Evolutionary conservation across 176 grass and related monocot species (phyloP).

Genomic region (Eragrostis curvula): DNA sequence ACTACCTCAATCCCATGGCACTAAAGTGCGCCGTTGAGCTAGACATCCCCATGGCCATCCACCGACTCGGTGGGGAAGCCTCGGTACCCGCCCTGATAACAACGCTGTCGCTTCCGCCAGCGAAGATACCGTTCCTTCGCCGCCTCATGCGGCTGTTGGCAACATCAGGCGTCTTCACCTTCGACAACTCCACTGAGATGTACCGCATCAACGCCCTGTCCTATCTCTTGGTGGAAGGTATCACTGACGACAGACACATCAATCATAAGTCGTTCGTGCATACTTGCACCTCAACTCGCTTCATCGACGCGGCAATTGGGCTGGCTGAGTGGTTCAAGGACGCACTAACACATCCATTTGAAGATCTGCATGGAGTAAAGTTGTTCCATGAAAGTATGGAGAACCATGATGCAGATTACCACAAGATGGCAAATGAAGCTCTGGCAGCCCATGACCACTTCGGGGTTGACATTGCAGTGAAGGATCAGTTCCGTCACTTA

Average conservation of each 20-base stretch:
- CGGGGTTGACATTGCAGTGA: background rate
- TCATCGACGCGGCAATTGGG: background rate
- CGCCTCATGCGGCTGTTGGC: slow-evolving; percentile 48
- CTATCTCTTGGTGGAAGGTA: too few species aligned
- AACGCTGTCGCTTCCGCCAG: slow-evolving; percentile 1
- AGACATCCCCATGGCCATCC: slow-evolving; percentile 40
- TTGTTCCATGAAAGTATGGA: slow-evolving; percentile 27
- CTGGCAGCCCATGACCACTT: too few species aligned
- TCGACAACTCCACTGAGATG: too few species aligned
- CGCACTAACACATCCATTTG: too few species aligned
- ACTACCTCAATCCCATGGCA: too few species aligned
- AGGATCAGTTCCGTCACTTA: background rate
- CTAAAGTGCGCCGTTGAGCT: too few species aligned
- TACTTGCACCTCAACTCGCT: background rate
- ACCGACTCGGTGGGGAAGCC: slow-evolving; percentile 21
- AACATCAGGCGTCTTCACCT: too few species aligned
- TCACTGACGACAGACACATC: background rate
- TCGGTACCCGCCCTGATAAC: slow-evolving; percentile 14
- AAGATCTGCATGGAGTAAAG: too few species aligned
- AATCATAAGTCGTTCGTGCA: background rate
- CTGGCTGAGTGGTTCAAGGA: too few species aligned
- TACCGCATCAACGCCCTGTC: slow-evolving; percentile 30
- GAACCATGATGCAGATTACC: background rate
- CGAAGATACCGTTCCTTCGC: background rate
- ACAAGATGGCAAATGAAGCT: too few species aligned